A percentile compares a stretch with the other conserved stretches of the same genome.
These are phyloP conservation scores for Aegilops tauschii DNA, from an alignment of 176 grass and related monocot genomes.

Conservation along the genomic window DNA sequence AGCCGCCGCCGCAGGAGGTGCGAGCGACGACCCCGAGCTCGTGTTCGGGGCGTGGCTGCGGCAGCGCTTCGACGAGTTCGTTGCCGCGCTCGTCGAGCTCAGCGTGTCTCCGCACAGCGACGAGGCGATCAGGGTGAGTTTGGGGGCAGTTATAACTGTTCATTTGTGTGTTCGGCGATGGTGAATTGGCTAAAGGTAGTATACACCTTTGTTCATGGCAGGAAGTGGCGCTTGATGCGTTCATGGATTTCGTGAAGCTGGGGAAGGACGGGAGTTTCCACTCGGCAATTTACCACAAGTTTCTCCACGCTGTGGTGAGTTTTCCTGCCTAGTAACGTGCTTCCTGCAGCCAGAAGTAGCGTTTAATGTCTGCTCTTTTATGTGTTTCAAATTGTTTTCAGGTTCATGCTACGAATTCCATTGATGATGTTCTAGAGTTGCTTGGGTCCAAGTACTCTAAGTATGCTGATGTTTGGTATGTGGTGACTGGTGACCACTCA, in stretches of 20 bases:
- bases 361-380: slow-evolving; percentile 4
- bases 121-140: slow-evolving; percentile 54
- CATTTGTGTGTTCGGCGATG: background rate
- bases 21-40: slow-evolving; percentile 46
- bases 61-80: slow-evolving; percentile 69
- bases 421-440: slow-evolving; percentile 66
- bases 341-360: slow-evolving; percentile 7
- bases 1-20: background rate
- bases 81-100: slow-evolving; percentile 51
- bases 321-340: background rate
- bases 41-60: slow-evolving; percentile 73
- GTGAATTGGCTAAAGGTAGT: background rate
- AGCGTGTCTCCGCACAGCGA: slow-evolving; percentile 41
- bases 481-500: background rate
- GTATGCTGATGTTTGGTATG: slow-evolving; percentile 87
- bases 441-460: slow-evolving; percentile 71
- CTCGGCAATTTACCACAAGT: slow-evolving; percentile 67
- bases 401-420: slow-evolving; percentile 46
- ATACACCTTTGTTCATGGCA: background rate
- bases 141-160: background rate
- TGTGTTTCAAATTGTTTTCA: slow-evolving; percentile 30
- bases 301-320: slow-evolving; percentile 67
- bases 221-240: slow-evolving; percentile 84
- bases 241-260: slow-evolving; percentile 94
- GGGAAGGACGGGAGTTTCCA: slow-evolving; percentile 79